Evolutionary conservation across 768 basidiomycete genomes (phyloP), one percentile per base, ranked within the genome.

Genomic region (Boletellus sp.): DNA sequence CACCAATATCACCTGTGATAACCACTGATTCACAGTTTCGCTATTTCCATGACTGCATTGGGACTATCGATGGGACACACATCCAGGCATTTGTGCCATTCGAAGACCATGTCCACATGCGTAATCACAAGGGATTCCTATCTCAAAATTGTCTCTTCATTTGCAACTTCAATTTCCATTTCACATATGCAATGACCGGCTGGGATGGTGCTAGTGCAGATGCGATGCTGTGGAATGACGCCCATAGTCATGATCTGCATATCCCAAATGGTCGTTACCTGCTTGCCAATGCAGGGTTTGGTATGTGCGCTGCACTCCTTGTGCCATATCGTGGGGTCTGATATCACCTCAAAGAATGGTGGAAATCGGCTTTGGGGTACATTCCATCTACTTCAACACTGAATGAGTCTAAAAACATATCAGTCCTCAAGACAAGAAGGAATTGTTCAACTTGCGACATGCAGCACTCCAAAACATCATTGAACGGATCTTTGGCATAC

Each of bases 281-380:
- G 0, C 42, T 57, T 9, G 49, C 38, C 1, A 23, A 57, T 51
- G 48, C 42, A 4, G 47, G 56, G 3, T 58, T 58, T 37, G 36
- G 47, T 0, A 31, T 23, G 13, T 55, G 28, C 0, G 32, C 70
- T 53, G 28, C 55, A 3, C 61, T 74, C 1, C 57, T 76, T 0
- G 63, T 73, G 3, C 74, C 74, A 17, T 75, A 73, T 45, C 50
- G 54, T 7, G 63, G 69, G 39, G 66, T 72, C 3, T 54, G 59
- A 2, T 75, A 75, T 57, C 70, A 75, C 47, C 54, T 73, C 26
- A 57, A 56, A 17, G 68, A 74, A 56, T 74, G 69, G 66, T 48
- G 20, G n/a, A n/a, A n/a, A n/a, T n/a, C n/a, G n/a, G n/a, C n/a
- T n/a, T n/a, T n/a, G n/a, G n/a, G n/a, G n/a, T n/a, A n/a, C n/a